Percentiles rank a stretch among this genome's conserved stretches.
Evolutionary conservation across 208 protist species (phyloP).

Genomic region (Trypanosoma caninum): DNA sequence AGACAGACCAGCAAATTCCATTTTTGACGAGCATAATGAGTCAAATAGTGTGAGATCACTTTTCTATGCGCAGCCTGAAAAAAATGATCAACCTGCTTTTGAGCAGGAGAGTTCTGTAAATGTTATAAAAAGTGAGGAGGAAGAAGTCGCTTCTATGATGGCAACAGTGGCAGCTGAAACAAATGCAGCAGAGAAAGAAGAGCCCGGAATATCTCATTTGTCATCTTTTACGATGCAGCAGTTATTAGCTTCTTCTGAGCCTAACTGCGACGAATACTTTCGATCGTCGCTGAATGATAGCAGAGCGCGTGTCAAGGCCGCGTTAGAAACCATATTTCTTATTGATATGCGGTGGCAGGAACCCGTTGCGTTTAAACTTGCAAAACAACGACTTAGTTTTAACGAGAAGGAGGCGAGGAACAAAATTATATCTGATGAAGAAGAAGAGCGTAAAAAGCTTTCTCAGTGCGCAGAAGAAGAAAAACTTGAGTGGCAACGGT

Average conservation of each 20-base stretch:
- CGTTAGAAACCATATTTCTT: constrained; percentile 12
- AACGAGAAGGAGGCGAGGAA: constrained; percentile 10
- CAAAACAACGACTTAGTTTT: constrained; percentile 14
- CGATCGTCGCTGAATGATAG: constrained; percentile 9
- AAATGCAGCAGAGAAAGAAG: background rate
- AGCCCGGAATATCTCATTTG: background rate
- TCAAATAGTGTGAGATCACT: background rate
- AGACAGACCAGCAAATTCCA: background rate
- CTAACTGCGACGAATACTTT: constrained; percentile 9
- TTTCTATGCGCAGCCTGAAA: background rate
- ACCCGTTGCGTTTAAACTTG: constrained; percentile 19
- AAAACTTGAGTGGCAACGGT: background rate
- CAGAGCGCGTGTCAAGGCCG: constrained; percentile 7
- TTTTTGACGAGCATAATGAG: background rate
- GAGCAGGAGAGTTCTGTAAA: background rate
- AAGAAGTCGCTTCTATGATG: background rate
- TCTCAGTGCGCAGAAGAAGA: background rate
- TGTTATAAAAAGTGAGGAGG: background rate
- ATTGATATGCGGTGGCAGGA: constrained; percentile 17
- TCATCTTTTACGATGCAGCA: background rate
- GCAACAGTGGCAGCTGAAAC: background rate
- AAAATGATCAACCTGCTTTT: background rate
- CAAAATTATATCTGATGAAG: constrained; percentile 1
- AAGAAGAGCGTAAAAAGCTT: background rate
- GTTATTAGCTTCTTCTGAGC: constrained; percentile 1